Base-by-base conservation (phyloP, 495 filamentous ascomycete genomes). In the Aspergillus funiculosus region DNA sequence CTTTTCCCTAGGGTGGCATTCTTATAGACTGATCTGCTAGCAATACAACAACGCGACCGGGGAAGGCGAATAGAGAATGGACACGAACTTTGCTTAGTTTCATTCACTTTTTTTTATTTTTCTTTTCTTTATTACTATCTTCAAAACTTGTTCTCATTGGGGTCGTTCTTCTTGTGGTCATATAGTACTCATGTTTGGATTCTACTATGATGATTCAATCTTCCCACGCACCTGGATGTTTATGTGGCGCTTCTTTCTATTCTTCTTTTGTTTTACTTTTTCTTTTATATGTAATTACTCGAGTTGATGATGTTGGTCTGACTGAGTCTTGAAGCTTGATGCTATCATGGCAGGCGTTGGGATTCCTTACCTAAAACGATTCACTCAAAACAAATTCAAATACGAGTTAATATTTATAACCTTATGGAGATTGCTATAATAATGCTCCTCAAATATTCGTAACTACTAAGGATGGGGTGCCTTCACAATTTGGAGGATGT, bases 1-100 rank as follows among this genome's bases (percentile, higher is more conserved):
- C 31, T 32, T 31, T 19, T 48, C 19, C 40, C 35, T 42, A 34
- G 37, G 52, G 34, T 39, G 47, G 56, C 37, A 9, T 13, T 51
- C 26, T 54, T 54, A 60, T 60, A 60, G 57, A 60, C 57, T 56
- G 56, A 38, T 44, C 43, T 48, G 36, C 52, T 34, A 51, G 41
- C 46, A 38, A 46, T 43, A 40, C 39, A 28, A 31, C 37, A 28
- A 20, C 36, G 46, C 46, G 34, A 47, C 30, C 34, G 38, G 37
- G 28, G 41, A 41, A 28, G 38, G 40, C 26, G 31, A 48, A 49
- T 52, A 49, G 56, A 58, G 46, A 50, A 53, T 53, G 50, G n/a
- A 48, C 37, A 46, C 35, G 45, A 36, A 18, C 29, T 28, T 39
- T 50, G 40, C 25, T 27, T 25, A 25, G 27, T 51, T 25, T 32